A percentile compares a stretch with the other conserved stretches of the same genome.
Evolutionary conservation across 352 stramenopile genomes (phyloP).

Genomic region (Salisapilia sapeloensis): DNA sequence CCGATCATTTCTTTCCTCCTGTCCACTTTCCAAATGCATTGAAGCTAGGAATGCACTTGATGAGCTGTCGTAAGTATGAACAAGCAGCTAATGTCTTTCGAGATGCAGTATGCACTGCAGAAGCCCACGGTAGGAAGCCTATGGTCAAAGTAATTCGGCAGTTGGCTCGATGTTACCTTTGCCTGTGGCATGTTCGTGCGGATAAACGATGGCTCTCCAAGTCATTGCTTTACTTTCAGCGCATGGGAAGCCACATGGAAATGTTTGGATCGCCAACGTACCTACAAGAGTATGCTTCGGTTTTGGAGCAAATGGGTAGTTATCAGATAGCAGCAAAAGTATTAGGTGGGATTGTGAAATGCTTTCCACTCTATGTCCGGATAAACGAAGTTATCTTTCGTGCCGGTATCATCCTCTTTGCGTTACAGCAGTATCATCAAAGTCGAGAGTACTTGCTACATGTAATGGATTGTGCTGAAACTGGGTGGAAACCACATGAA

Average conservation of each 20-base stretch:
- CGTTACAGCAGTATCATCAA: conserved; percentile 37
- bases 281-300: conserved; percentile 35
- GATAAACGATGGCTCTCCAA: conserved; percentile 16
- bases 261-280: conserved; percentile 31
- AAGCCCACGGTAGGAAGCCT: conserved; percentile 4
- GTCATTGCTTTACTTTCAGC: conserved; percentile 26
- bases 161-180: conserved; percentile 19
- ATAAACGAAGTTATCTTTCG: conserved; percentile 48
- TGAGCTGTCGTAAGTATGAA: conserved; percentile 20
- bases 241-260: conserved; percentile 19
- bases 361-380: conserved; percentile 32
- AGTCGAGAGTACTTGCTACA: conserved; percentile 54
- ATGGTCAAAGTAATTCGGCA: conserved; percentile 16
- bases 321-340: conserved; percentile 31
- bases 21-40: too few species aligned
- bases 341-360: conserved; percentile 27
- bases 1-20: conserved; percentile 24
- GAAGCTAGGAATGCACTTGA: too few species aligned
- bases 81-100: conserved; percentile 11
- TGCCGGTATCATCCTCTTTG: conserved; percentile 35
- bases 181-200: conserved; percentile 12
- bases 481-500: conserved; percentile 28
- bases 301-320: conserved; percentile 18
- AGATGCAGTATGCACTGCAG: conserved; percentile 9
- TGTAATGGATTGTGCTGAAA: conserved; percentile 24